Conservation (phyloP, 768 basidiomycete genomes). For the Krasilnikovozyma curviuscula region DNA sequence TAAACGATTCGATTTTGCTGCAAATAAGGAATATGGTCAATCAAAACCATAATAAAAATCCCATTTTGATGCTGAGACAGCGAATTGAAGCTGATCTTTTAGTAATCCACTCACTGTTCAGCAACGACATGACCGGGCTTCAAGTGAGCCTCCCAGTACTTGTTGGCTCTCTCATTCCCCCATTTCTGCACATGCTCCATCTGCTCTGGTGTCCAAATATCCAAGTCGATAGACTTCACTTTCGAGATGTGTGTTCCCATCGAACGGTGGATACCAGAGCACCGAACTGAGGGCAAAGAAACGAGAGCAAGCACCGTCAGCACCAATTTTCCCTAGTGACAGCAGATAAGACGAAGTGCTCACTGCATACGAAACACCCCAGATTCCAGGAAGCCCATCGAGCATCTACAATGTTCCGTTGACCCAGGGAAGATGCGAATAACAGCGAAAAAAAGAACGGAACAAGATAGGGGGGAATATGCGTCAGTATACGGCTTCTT, state of each 20-base stretch:
- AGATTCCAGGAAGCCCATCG: constrained; percentile 97
- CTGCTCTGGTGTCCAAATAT: constrained; percentile 94
- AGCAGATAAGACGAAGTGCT: background rate
- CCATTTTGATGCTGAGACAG: too few species aligned
- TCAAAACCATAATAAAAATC: background rate
- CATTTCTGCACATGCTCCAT: constrained; percentile 85
- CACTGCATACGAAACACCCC: too few species aligned
- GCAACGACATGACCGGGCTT: constrained; percentile 78
- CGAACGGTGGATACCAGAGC: constrained; percentile 88
- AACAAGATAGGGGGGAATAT: background rate
- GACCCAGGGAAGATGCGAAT: too few species aligned
- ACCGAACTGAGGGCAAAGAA: constrained; percentile 48
- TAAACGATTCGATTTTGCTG: constrained; percentile 95
- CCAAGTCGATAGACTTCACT: constrained; percentile 92
- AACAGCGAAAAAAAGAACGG: background rate
- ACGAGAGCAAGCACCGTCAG: background rate
- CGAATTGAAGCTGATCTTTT: too few species aligned
- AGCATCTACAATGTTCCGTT: constrained; percentile 58
- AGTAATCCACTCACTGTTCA: constrained; percentile 90
- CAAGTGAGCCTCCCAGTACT: constrained; percentile 94
- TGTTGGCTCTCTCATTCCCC: constrained; percentile 81
- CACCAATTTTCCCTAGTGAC: too few species aligned
- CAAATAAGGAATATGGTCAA: background rate
- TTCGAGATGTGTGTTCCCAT: constrained; percentile 98
- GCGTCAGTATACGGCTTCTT: background rate